Evolutionary conservation across 2,329 filamentous ascomycete species (phyloP).

Genomic region (Exophiala lecanii-corni): DNA sequence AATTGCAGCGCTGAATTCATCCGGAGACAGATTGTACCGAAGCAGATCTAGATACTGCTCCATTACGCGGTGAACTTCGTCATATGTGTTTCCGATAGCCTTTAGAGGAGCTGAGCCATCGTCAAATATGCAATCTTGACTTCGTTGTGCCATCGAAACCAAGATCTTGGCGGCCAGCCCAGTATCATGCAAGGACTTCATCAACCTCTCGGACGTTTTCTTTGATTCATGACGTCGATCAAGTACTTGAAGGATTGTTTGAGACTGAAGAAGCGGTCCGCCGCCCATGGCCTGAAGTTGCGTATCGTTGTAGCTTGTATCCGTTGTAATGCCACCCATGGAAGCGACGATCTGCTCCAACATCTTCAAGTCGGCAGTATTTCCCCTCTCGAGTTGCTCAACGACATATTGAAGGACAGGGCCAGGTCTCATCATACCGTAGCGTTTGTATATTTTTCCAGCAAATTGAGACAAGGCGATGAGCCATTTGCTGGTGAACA

Average conservation of each 20-base stretch:
- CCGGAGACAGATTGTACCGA: slow-evolving; percentile 68
- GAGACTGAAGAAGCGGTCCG: slow-evolving; percentile 70
- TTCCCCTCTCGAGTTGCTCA: slow-evolving; percentile 73
- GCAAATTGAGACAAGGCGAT: slow-evolving; percentile 86
- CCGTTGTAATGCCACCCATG: slow-evolving; percentile 89
- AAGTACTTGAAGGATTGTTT: slow-evolving; percentile 73
- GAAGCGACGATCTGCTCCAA: slow-evolving; percentile 83
- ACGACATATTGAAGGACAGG: slow-evolving; percentile 88
- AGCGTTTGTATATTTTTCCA: slow-evolving; percentile 82
- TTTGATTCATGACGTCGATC: slow-evolving; percentile 76
- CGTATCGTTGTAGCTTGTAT: slow-evolving; percentile 80
- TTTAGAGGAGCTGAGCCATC: slow-evolving; percentile 78
- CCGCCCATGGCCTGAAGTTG: slow-evolving; percentile 87
- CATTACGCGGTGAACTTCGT: slow-evolving; percentile 82
- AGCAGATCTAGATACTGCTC: slow-evolving; percentile 86
- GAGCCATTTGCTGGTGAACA: slow-evolving; percentile 86
- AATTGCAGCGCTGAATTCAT: slow-evolving; percentile 73
- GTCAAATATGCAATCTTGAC: slow-evolving; percentile 77
- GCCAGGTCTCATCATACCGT: slow-evolving; percentile 74
- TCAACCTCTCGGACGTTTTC: slow-evolving; percentile 71
- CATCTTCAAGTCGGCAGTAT: slow-evolving; percentile 86
- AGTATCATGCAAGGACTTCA: slow-evolving; percentile 72
- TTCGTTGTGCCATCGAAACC: slow-evolving; percentile 86
- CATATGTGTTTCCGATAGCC: slow-evolving; percentile 77
- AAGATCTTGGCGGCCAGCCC: slow-evolving; percentile 76